A percentile compares a stretch with the other conserved stretches of the same genome.
These are phyloP conservation scores for Boletus mariae DNA, from an alignment of 1,284 basidiomycete species.

Conservation along the genomic window DNA sequence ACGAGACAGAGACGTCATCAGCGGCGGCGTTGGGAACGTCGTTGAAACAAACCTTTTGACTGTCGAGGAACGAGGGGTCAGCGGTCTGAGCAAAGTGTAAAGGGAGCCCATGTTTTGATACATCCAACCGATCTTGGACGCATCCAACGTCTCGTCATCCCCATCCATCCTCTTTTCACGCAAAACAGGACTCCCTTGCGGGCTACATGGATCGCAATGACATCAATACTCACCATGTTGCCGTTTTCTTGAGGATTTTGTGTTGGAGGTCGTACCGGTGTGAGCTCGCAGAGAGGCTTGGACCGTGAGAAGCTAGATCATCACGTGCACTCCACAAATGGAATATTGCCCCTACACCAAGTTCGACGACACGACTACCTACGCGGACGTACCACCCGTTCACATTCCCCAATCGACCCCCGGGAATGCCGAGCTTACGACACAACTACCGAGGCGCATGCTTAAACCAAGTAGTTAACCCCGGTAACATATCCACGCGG, in stretches of 20 bases:
- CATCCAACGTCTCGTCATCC: slow-evolving; percentile 15
- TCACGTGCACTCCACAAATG: slow-evolving; percentile 6
- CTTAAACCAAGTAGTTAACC: too few relatives aligned
- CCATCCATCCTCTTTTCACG: slow-evolving; percentile 28
- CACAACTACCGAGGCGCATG: too few relatives aligned
- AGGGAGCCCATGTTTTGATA: not conserved
- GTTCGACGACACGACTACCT: too few relatives aligned
- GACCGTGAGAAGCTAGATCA: slow-evolving; percentile 19
- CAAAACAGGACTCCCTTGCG: slow-evolving; percentile 6
- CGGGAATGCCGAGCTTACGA: too few relatives aligned
- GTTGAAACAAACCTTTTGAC: slow-evolving; percentile 69
- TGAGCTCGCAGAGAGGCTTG: slow-evolving; percentile 7
- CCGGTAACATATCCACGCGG: too few relatives aligned
- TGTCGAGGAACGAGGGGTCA: slow-evolving; percentile 38
- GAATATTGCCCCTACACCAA: not conserved
- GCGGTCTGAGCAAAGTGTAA: slow-evolving; percentile 7
- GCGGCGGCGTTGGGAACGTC: not conserved
- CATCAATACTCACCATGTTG: slow-evolving; percentile 35
- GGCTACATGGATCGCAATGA: slow-evolving; percentile 3
- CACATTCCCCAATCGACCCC: too few relatives aligned
- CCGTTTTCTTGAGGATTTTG: slow-evolving; percentile 39
- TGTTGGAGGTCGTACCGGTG: slow-evolving; percentile 17
- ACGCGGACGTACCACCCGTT: too few relatives aligned
- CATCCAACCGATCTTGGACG: slow-evolving; percentile 22
- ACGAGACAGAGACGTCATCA: slow-evolving; percentile 3